These are phyloP conservation scores for peach (Prunus persica) DNA, from an alignment of 306 rosid species.

Conservation along the genomic window Prunus_persica_NCBIv2 NC_034014.1:17972001-17972500, in stretches of 20 bases:
- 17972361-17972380: neutral
- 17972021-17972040: neutral
- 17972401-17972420: neutral
- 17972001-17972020: neutral
- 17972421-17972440: neutral
- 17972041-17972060: neutral
- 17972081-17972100: neutral
- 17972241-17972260: neutral
- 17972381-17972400: neutral
- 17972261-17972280: neutral
- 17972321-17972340: neutral
- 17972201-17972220: neutral
- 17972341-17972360: neutral
- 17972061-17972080: neutral
- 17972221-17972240: neutral
- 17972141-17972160: neutral
- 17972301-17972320: neutral
- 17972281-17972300: neutral
- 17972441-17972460: slow-evolving; percentile 1
- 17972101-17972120: neutral
- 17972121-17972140: neutral
- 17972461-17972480: neutral
- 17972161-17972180: neutral
- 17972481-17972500: neutral
- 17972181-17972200: neutral